Conservation (phyloP, 2,329 filamentous ascomycete species). For the Fusarium torulosum region DNA sequence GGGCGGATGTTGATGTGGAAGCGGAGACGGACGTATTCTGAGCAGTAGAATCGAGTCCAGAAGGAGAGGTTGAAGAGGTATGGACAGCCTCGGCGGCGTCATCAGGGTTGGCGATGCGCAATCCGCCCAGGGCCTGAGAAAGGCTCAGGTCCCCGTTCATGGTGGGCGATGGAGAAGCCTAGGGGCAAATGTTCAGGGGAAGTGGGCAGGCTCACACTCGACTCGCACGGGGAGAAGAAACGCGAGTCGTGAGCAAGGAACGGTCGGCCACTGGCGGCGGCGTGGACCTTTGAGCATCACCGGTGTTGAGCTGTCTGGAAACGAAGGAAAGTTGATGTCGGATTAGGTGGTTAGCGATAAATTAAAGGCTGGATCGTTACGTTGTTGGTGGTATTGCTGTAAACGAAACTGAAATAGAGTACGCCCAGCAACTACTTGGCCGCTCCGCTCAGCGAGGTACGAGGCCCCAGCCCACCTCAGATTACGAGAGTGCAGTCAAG, state of each 20-base stretch:
- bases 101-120: slow-evolving; percentile 97
- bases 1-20: slow-evolving; percentile 33
- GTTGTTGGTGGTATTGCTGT: not conserved
- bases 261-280: slow-evolving; percentile 43
- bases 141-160: slow-evolving; percentile 96
- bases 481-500: slow-evolving; percentile 39
- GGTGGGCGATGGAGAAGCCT: slow-evolving; percentile 52
- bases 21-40: slow-evolving; percentile 32
- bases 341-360: slow-evolving; percentile 38
- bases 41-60: slow-evolving; percentile 30
- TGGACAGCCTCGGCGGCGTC: slow-evolving; percentile 65
- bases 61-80: slow-evolving; percentile 44
- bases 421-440: not conserved
- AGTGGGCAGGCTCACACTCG: slow-evolving; percentile 38
- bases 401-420: not conserved
- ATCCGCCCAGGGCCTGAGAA: slow-evolving; percentile 89
- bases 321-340: slow-evolving; percentile 18
- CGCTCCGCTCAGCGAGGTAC: slow-evolving; percentile 20
- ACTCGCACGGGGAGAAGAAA: slow-evolving; percentile 39
- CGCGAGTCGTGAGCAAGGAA: slow-evolving; percentile 45
- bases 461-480: slow-evolving; percentile 30
- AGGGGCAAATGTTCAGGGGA: slow-evolving; percentile 44
- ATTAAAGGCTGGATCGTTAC: slow-evolving; percentile 21
- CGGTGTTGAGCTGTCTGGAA: slow-evolving; percentile 37
- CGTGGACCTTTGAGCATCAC: slow-evolving; percentile 48